phyloP scores from a whole-genome alignment of 2,329 filamentous ascomycete species.

The Monosporascus cannonballus region DNA sequence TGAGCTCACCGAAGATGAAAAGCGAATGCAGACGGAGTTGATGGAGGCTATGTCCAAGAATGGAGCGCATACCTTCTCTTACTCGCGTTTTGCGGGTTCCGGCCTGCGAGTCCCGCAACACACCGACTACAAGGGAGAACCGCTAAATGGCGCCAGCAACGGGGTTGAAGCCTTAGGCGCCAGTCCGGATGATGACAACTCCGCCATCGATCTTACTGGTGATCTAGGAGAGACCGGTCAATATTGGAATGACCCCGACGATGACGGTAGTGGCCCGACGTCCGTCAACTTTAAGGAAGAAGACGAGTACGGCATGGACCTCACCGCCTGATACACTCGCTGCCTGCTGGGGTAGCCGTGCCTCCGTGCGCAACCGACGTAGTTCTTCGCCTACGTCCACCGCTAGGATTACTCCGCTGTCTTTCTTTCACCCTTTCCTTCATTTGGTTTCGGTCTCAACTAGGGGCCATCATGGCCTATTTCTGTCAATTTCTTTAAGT shows the following conservation, averaged over 20 bases:
- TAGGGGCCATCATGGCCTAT: background rate
- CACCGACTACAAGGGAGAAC: slow-evolving; percentile 84
- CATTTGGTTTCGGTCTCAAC: background rate
- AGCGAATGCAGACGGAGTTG: slow-evolving; percentile 90
- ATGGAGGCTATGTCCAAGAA: slow-evolving; percentile 82
- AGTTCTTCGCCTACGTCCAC: background rate
- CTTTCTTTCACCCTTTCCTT: background rate
- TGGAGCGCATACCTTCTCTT: slow-evolving; percentile 67
- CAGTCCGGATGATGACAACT: slow-evolving; percentile 45
- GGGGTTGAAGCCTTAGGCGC: slow-evolving; percentile 38
- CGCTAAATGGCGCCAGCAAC: slow-evolving; percentile 46
- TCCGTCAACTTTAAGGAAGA: slow-evolving; percentile 83
- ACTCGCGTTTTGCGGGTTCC: slow-evolving; percentile 76
- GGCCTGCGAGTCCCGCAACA: slow-evolving; percentile 88
- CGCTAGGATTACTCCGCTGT: background rate
- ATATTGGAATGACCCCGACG: slow-evolving; percentile 65
- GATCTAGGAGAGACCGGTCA: slow-evolving; percentile 47
- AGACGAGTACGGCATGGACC: slow-evolving; percentile 86
- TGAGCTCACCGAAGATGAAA: slow-evolving; percentile 83
- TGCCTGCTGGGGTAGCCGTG: too few species aligned
- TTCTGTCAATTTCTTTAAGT: background rate
- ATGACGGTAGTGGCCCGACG: slow-evolving; percentile 62
- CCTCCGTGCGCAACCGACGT: too few species aligned
- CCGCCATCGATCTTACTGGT: slow-evolving; percentile 29
- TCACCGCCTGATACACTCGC: slow-evolving; percentile 27